Evolutionary conservation across 2,329 filamentous ascomycete genomes (phyloP).

Genomic region (Bimuria novae-zelandiae): DNA sequence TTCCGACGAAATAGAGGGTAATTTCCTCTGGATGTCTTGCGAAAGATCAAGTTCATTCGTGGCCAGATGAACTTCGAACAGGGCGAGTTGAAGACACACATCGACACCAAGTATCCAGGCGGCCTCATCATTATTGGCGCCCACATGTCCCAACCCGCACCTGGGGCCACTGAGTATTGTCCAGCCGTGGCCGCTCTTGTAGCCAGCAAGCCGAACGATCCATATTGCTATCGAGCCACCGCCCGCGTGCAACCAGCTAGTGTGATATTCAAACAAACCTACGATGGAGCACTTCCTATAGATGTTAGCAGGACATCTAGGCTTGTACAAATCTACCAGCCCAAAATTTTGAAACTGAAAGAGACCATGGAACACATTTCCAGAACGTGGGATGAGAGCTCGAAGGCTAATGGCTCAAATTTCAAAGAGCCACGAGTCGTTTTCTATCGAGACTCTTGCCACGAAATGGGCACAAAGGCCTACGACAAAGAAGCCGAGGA

Average conservation of each 20-base stretch:
- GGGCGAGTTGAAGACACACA: no score
- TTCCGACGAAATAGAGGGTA: background rate
- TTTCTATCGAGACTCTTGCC: background rate
- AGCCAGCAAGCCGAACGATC: background rate
- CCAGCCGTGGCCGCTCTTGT: background rate
- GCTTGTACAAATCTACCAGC: background rate
- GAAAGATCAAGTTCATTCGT: constrained; percentile 8
- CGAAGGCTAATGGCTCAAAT: background rate
- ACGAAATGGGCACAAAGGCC: background rate
- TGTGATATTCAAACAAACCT: background rate
- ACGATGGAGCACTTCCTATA: background rate
- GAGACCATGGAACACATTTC: background rate
- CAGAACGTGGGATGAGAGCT: background rate
- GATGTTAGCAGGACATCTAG: background rate
- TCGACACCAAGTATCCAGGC: background rate
- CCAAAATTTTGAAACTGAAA: background rate
- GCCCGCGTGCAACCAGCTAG: background rate
- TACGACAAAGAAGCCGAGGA: background rate
- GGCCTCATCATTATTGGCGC: background rate
- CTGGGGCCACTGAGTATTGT: background rate
- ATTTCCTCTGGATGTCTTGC: background rate
- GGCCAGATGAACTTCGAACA: background rate
- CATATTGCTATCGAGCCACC: background rate
- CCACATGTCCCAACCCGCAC: background rate
- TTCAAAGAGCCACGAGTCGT: background rate